Base-by-base conservation (phyloP, 495 filamentous ascomycete species). In the Aspergillus hancockii region DNA sequence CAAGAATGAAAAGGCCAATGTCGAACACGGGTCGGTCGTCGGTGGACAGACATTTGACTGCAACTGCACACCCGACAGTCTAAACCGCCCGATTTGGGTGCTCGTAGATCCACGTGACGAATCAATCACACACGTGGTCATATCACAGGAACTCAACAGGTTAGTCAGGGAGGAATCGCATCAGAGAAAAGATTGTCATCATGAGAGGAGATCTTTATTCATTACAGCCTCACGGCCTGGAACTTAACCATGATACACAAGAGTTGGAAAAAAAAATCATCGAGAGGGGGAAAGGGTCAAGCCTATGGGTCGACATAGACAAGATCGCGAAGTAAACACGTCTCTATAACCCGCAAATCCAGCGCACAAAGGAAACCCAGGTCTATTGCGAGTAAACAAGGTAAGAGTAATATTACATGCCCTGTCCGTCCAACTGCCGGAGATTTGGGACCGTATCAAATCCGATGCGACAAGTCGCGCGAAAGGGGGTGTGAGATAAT, bases 371-470 rank as follows among this genome's bases (percentile, higher is more conserved):
- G 50, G 56, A 49, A 64, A 64, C 60, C 58, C 63, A 65, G 53
- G 60, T 68, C 66, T 68, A 68, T 63, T 59, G 62, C 57, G 54
- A 55, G 43, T 57, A 55, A 63, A 57, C 52, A 63, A 62, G 46
- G 41, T 49, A 60, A 57, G 72, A 73, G 61, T 78, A 75, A 73
- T 70, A 73, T 67, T 78, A 78, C 75, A 78, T 66, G 72, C 62
- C 74, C 71, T 56, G 66, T 65, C 65, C 67, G 58, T 62, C 58
- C 60, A 62, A 60, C 61, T 51, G 56, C 64, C 70, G 59, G 56
- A 41, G 43, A 47, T 47, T n/a, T 47, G 43, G 43, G 43, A 23
- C 9, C 43, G 43, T 47, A 23, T 47, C 43, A 47, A 23, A 47
- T 47, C 43, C 43, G 49, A 25, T 45, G 43, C 22, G 47, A 45